Base-by-base conservation (phyloP, 2,329 filamentous ascomycete genomes). In the Botrytis fragariae region DNA sequence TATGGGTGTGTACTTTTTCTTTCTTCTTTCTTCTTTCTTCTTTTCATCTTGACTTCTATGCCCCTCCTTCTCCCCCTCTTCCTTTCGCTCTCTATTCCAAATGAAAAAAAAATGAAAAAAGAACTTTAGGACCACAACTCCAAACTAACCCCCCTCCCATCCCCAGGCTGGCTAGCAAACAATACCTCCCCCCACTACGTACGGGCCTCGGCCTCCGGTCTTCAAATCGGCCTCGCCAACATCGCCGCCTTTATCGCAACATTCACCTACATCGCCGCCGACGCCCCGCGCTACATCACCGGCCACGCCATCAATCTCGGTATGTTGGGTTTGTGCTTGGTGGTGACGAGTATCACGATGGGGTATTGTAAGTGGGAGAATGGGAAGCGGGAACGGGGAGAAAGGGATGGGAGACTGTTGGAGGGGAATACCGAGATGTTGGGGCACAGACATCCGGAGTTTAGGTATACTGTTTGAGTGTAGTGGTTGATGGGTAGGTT, bases 221-320 rank as follows among this genome's bases (percentile, higher is more conserved):
- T 72, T 0, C 70, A 72, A 67, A 72, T 72, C n/a, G 70, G 70
- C 78, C 93, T 97, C 74, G 84, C 93, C 18, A 96, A 97, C 80
- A 97, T 93, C 0, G 93, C 97, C 76, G 90, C 91, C 80, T 94
- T 94, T 60, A 71, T 78, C 72, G 74, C 76, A 35, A 77, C 73
- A 57, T 76, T 72, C 77, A 97, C 70, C 32, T 72, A 97, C 80
- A 93, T 97, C 77, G 97, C 93, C n/a, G 76, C 75, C 78, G 86
- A 90, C 78, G 79, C 83, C 8, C 77, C 77, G 8, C 73, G 74
- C 48, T 97, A 89, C 82, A 87, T 87, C 65, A 86, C 89, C 1
- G 94, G 94, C 0, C 94, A 97, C 77, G 91, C 88, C 4, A 87
- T 91, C 0, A 89, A 97, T 4, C 81, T 97, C 57, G 92, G 84